phyloP scores from a whole-genome alignment of 208 protist species.

The Crithidia sp. region DNA sequence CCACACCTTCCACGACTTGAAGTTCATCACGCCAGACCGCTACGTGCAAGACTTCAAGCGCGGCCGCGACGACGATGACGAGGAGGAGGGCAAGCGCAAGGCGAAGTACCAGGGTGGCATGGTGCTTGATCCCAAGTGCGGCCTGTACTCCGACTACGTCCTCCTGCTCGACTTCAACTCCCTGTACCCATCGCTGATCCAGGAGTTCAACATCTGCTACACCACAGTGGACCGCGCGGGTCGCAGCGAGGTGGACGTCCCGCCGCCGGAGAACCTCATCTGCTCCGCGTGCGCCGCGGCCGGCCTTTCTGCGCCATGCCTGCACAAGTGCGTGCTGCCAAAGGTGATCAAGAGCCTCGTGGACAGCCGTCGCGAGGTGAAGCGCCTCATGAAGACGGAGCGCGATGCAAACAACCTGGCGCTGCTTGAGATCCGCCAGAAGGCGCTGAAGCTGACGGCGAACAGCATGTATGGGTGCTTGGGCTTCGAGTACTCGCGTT shows the following conservation, averaged over 20 bases:
- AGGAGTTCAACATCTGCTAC: conserved; percentile 99
- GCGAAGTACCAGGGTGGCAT: conserved; percentile 94
- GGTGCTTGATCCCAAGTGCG: conserved; percentile 98
- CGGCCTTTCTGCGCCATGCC: conserved; percentile 71
- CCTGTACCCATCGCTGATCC: conserved; percentile 99
- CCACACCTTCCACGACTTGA: conserved; percentile 95
- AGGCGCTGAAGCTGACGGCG: conserved; percentile 98
- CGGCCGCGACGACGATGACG: conserved; percentile 62
- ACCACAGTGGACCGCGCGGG: conserved; percentile 94
- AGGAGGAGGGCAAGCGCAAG: conserved; percentile 80
- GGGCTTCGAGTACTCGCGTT: conserved; percentile 98
- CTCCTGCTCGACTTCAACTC: conserved; percentile 99
- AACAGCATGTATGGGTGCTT: conserved; percentile 99
- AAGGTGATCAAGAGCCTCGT: conserved; percentile 96
- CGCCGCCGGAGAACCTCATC: conserved; percentile 77
- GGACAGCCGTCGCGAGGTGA: conserved; percentile 94
- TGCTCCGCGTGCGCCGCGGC: conserved; percentile 68
- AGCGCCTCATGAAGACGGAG: conserved; percentile 93
- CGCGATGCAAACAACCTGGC: conserved; percentile 76
- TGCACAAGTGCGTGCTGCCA: conserved; percentile 93
- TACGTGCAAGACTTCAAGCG: conserved; percentile 69
- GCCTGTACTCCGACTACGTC: conserved; percentile 99
- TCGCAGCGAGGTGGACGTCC: conserved; percentile 48
- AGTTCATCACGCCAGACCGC: conserved; percentile 97
- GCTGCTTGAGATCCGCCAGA: conserved; percentile 97